A percentile compares a stretch with the other conserved stretches of the same genome.
phyloP scores from a whole-genome alignment of 805 yeast species.

The Candida jianshihensis region DNA sequence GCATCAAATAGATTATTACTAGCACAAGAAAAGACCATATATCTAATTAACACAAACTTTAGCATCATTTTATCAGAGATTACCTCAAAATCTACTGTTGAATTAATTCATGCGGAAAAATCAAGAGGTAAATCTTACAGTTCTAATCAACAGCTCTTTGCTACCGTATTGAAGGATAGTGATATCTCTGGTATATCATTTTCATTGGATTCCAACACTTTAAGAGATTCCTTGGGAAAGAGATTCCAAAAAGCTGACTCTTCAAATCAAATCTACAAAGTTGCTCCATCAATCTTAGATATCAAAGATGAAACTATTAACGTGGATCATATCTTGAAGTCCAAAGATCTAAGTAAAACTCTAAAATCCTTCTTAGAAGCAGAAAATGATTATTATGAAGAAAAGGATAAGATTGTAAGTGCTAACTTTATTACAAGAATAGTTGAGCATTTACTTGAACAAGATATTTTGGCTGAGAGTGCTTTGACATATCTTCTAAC shows the following conservation, averaged over 20 bases:
- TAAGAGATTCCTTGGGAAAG: constrained; percentile 66
- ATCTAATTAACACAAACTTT: constrained; percentile 30
- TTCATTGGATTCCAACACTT: constrained; percentile 59
- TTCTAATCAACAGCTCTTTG: constrained; percentile 12
- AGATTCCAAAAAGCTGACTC: constrained; percentile 24
- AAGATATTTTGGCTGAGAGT: constrained; percentile 28
- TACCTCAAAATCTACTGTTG: constrained; percentile 12
- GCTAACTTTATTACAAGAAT: constrained; percentile 43
- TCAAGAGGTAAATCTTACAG: constrained; percentile 4
- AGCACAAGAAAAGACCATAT: constrained; percentile 21
- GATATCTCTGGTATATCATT: constrained; percentile 29
- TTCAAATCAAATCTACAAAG: constrained; percentile 8
- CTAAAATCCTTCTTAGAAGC: constrained; percentile 27
- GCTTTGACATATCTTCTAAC: constrained; percentile 70
- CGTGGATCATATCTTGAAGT: constrained; percentile 17
- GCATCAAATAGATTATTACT: constrained; percentile 21
- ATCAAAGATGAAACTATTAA: constrained; percentile 11
- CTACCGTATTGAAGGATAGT: constrained; percentile 11
- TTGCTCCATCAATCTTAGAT: constrained; percentile 23
- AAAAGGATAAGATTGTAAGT: constrained; percentile 60
- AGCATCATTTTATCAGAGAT: constrained; percentile 17
- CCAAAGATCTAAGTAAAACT: constrained; percentile 24
- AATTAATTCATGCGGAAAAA: constrained; percentile 9
- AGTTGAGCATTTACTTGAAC: constrained; percentile 34
- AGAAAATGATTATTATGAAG: constrained; percentile 49